A percentile compares a stretch with the other conserved stretches of the same genome.
These are phyloP conservation scores for Linaria vulgaris DNA, from an alignment of 257 asterid species.

Conservation along the genomic window DNA sequence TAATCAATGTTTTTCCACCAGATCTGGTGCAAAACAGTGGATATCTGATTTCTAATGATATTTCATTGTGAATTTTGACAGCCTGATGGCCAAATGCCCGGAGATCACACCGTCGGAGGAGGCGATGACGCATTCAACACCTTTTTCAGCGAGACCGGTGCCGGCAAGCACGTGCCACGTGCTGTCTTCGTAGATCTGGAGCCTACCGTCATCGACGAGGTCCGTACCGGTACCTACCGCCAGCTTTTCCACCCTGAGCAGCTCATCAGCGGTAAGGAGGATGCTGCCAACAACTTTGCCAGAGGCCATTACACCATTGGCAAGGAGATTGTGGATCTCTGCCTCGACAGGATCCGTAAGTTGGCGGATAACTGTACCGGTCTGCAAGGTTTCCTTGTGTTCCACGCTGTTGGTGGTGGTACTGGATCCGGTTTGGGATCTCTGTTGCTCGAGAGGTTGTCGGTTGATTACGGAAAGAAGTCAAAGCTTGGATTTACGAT, in stretches of 20 bases:
- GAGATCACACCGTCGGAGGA: conserved; percentile 81
- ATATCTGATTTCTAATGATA: background rate
- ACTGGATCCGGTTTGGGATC: conserved; percentile 96
- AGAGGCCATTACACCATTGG: conserved; percentile 96
- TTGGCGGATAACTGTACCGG: conserved; percentile 95
- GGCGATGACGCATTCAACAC: conserved; percentile 98
- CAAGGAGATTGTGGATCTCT: conserved; percentile 82
- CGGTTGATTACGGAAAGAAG: conserved; percentile 87
- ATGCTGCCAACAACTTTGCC: conserved; percentile 94
- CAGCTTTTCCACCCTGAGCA: conserved; percentile 95
- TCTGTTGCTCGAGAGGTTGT: conserved; percentile 80
- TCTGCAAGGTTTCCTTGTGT: conserved; percentile 81
- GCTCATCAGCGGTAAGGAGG: conserved; percentile 92
- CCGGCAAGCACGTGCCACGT: conserved; percentile 95
- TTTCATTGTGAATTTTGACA: conserved; percentile 18
- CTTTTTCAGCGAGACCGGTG: conserved; percentile 92
- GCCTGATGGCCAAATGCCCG: conserved; percentile 98
- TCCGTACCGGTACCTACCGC: conserved; percentile 85
- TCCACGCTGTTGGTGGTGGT: conserved; percentile 99
- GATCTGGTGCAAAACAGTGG: background rate
- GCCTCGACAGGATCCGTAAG: conserved; percentile 90
- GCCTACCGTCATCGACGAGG: conserved; percentile 94
- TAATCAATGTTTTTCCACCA: too few species aligned
- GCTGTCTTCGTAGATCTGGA: conserved; percentile 93
- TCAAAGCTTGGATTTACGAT: conserved; percentile 88